A percentile compares a stretch with the other conserved stretches of the same genome.
Evolutionary conservation across 2,329 filamentous ascomycete species (phyloP).

Genomic region (Lachnellula subtilissima): DNA sequence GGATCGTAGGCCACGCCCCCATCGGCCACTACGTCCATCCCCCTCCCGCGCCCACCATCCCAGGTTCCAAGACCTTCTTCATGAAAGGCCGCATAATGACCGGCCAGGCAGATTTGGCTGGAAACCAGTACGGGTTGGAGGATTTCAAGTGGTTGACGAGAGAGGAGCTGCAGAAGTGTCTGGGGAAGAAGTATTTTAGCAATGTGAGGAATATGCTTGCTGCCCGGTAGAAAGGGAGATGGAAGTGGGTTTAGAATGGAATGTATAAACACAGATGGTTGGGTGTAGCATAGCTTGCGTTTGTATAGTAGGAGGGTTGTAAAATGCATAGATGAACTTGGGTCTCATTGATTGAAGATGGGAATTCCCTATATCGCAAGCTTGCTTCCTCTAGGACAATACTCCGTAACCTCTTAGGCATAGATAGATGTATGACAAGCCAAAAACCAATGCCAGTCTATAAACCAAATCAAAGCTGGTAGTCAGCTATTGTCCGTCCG

Average conservation of each 20-base stretch:
- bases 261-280: constrained; percentile 1
- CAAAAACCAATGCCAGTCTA: too few relatives aligned
- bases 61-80: constrained; percentile 86
- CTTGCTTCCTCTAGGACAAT: too few relatives aligned
- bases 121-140: constrained; percentile 65
- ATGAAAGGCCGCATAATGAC: constrained; percentile 96
- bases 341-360: not conserved
- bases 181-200: constrained; percentile 66
- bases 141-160: constrained; percentile 93
- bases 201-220: constrained; percentile 79
- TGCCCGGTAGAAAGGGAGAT: constrained; percentile 53
- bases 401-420: too few relatives aligned
- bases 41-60: constrained; percentile 31
- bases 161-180: constrained; percentile 71
- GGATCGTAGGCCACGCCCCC: constrained; percentile 88
- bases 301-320: not conserved
- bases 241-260: not conserved
- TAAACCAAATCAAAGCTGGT: too few relatives aligned
- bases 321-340: too few relatives aligned
- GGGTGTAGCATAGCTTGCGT: constrained; percentile 11
- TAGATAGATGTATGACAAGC: too few relatives aligned
- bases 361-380: not conserved
- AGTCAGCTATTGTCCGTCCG: too few relatives aligned
- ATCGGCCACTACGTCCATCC: constrained; percentile 68
- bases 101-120: constrained; percentile 77